These are phyloP conservation scores for Castanea crenata DNA, from an alignment of 306 rosid genomes.

Conservation along the genomic window DNA sequence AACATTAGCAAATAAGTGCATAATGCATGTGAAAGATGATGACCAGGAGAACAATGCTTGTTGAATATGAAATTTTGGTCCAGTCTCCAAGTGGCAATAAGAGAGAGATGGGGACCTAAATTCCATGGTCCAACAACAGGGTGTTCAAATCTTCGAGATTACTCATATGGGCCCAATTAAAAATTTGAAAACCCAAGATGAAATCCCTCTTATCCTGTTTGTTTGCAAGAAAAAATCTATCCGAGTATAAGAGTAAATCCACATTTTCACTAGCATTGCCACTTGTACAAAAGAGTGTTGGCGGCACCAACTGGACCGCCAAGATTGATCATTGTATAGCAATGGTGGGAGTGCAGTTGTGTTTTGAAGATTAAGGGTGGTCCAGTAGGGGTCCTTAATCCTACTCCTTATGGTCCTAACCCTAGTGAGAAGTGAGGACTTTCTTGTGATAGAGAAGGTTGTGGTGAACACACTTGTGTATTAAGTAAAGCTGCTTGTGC, in stretches of 20 bases:
- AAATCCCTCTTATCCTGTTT: background rate
- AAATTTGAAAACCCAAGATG: background rate
- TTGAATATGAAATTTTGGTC: background rate
- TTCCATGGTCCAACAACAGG: conserved; percentile 12
- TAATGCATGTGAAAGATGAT: background rate
- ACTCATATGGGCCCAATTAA: conserved; percentile 24
- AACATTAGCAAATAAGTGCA: conserved; percentile 7
- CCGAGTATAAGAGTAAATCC: background rate
- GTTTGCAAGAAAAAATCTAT: background rate
- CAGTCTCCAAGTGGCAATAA: conserved; percentile 10
- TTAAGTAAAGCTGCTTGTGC: conserved; percentile 17
- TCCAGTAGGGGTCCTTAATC: conserved; percentile 37
- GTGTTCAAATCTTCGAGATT: background rate
- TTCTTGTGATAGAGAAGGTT: conserved; percentile 19
- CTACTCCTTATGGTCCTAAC: conserved; percentile 44
- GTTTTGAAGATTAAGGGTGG: conserved; percentile 40
- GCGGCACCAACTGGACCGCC: background rate
- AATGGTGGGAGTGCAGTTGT: conserved; percentile 16
- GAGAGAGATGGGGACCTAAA: conserved; percentile 14
- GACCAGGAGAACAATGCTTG: background rate
- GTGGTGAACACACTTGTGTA: conserved; percentile 22
- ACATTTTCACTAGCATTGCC: conserved; percentile 1
- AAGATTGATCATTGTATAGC: conserved; percentile 7
- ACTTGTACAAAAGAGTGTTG: conserved; percentile 7
- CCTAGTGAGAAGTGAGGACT: conserved; percentile 15